Base-by-base conservation (phyloP, 2,329 filamentous ascomycete species). In the Sclerotinia minor region DNA sequence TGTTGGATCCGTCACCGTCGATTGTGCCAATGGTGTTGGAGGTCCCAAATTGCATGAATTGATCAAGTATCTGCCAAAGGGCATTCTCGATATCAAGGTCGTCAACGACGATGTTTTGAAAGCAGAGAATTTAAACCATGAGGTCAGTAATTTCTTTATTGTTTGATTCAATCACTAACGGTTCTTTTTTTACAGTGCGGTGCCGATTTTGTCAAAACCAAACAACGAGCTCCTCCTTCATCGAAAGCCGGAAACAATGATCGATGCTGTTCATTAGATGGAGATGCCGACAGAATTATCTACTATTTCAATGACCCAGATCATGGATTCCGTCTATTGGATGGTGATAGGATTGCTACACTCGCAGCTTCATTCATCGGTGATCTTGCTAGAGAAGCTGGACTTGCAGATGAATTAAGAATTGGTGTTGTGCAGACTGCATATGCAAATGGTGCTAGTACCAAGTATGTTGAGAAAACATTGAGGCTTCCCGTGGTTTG, bases 371-470 rank as follows among this genome's bases (percentile, higher is more conserved):
- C 91, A 1, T 99, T 97, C 82, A 92, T 99, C 71, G 92, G 90
- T 49, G 94, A 98, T 72, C 89, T 97, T 44, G 88, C 93, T 64
- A 87, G 89, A 67, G 90, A 89, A 69, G 92, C 92, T 67, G 92
- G 92, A 19, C 85, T 99, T 41, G 84, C 88, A 60, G 86, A 91
- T 38, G 89, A 94, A 71, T 84, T 98, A 72, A 92, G 91, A 76
- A 94, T 98, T 70, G 95, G 94, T 69, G 92, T 99, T 65, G 91
- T 99, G 17, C 95, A 99, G 81, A 99, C 95, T 1, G 95, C 95
- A 26, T 99, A 99, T 78, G 95, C 95, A 78, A 99, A 99, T 79
- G 95, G 95, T 61, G 91, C 94, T 32, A 94, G 92, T 77, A 98
- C 95, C 45, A 89, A 91, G 75, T 98, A 97, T 79, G 91, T 99